Conservation (phyloP, 148 eudicot genomes). For the Fagopyrum homotropicum region DNA sequence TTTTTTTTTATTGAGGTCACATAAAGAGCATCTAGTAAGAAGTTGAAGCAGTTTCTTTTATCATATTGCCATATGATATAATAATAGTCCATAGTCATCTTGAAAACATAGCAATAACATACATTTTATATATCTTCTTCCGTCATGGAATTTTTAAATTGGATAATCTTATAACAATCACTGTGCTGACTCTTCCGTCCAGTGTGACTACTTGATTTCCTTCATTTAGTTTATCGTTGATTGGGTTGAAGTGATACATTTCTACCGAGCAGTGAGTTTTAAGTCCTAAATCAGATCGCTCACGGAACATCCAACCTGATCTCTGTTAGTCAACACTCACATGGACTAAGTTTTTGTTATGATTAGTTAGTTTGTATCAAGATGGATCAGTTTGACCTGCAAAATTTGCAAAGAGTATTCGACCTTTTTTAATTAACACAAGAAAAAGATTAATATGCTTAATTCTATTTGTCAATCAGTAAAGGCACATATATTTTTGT, state of each 20-base stretch:
- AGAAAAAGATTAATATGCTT: neutral
- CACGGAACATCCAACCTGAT: neutral
- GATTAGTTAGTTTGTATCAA: neutral
- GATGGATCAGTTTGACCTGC: too few relatives aligned
- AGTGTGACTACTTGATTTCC: neutral
- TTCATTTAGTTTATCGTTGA: neutral
- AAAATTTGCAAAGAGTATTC: neutral
- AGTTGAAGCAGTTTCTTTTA: neutral
- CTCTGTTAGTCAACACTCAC: neutral
- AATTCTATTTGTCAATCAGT: neutral
- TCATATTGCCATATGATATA: neutral
- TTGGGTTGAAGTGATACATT: neutral
- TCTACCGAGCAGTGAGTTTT: neutral
- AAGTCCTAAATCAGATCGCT: too few relatives aligned
- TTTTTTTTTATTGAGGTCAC: neutral
- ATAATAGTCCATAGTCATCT: neutral
- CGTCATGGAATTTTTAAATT: neutral
- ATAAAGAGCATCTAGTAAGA: neutral
- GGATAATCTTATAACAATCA: too few relatives aligned
- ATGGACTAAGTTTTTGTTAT: neutral
- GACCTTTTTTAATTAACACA: neutral
- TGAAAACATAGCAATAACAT: neutral
- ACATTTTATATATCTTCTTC: neutral
- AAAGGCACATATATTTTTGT: neutral
- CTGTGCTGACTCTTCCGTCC: neutral